phyloP scores from a whole-genome alignment of 2,329 filamentous ascomycete species.

The Verticillium longisporum region DNA sequence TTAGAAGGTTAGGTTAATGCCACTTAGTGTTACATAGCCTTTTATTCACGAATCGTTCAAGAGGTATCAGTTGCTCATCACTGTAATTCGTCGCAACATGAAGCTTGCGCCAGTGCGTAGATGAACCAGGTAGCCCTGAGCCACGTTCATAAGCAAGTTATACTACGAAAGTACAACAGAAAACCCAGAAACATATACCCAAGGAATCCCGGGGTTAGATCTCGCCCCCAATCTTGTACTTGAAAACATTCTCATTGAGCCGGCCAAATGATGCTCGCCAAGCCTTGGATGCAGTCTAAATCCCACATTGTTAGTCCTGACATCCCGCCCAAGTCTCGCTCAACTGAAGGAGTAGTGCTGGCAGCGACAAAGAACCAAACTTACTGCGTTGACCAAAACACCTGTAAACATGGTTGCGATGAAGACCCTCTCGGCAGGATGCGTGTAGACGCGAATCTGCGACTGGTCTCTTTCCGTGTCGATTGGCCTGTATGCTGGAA shows the following conservation, averaged over 20 bases:
- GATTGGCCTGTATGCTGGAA: conserved; percentile 16
- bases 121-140: too few species aligned
- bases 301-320: too few species aligned
- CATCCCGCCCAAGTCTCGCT: not conserved
- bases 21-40: not conserved
- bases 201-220: conserved; percentile 21
- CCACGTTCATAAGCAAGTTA: too few species aligned
- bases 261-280: conserved; percentile 45
- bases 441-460: conserved; percentile 12
- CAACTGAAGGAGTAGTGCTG: not conserved
- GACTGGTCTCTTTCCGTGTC: conserved; percentile 12
- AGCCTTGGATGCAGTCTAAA: conserved; percentile 29
- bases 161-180: too few species aligned
- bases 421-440: conserved; percentile 12
- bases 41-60: too few species aligned
- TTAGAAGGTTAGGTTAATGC: not conserved
- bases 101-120: too few species aligned
- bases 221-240: conserved; percentile 48
- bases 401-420: conserved; percentile 17
- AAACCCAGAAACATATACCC: too few species aligned
- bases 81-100: too few species aligned
- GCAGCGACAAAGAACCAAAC: not conserved
- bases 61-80: not conserved
- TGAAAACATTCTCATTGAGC: conserved; percentile 39
- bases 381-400: conserved; percentile 12